A percentile compares a stretch with the other conserved stretches of the same genome.
Evolutionary conservation across 768 basidiomycete species (phyloP).

Genomic region (Tulasnella sp.): DNA sequence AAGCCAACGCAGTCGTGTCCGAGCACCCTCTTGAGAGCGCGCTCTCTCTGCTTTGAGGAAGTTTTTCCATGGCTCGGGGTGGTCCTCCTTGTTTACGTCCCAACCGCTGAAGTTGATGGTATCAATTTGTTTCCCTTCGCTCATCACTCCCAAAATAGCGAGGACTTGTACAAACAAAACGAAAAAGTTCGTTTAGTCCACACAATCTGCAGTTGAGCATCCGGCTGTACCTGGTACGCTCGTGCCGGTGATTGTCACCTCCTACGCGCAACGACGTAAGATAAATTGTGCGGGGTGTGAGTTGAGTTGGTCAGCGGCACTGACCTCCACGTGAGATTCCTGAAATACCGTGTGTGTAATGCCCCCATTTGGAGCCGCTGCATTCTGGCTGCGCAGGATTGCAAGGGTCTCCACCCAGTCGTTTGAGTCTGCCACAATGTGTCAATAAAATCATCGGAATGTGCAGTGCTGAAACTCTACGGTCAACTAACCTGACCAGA

Average conservation of each 20-base stretch:
- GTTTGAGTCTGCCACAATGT: not conserved
- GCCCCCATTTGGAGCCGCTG: not conserved
- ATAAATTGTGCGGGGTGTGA: no score
- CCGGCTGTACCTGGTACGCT: no score
- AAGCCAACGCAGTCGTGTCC: conserved; percentile 5
- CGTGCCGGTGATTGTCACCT: no score
- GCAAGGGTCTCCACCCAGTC: conserved; percentile 1
- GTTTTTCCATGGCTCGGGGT: conserved; percentile 3
- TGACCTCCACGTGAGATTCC: no score
- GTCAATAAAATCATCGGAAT: no score
- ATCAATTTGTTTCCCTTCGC: conserved; percentile 6
- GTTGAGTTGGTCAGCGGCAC: no score
- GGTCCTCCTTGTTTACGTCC: not conserved
- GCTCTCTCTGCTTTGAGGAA: conserved; percentile 8
- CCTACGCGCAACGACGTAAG: no score
- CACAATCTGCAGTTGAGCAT: no score
- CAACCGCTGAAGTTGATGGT: conserved; percentile 2
- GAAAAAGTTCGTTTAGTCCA: not conserved
- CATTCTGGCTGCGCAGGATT: conserved; percentile 9
- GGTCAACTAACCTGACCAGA: not conserved
- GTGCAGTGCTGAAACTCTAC: no score
- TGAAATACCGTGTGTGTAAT: not conserved
- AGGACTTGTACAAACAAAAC: not conserved
- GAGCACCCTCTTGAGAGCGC: not conserved
- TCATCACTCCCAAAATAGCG: conserved; percentile 6